Evolutionary conservation across 257 asterid species (phyloP).

Genomic region (Thymus mandschuricus): DNA sequence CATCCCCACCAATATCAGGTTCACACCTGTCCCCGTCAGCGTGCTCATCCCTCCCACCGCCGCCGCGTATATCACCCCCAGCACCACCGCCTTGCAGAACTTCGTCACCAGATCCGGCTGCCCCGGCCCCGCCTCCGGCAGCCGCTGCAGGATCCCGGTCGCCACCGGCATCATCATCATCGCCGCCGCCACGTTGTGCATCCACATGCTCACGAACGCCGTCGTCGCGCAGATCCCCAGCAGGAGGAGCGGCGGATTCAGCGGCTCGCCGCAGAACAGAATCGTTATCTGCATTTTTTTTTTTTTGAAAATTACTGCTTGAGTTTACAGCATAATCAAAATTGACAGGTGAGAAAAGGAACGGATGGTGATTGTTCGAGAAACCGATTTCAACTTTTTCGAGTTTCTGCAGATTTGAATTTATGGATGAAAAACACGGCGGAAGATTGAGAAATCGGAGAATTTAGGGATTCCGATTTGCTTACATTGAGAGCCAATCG

Average conservation of each 20-base stretch:
- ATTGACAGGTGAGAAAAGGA: too few relatives aligned
- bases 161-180: constrained; percentile 98
- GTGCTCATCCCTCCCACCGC: constrained; percentile 94
- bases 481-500: constrained; percentile 90
- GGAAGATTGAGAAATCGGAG: too few relatives aligned
- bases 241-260: constrained; percentile 76
- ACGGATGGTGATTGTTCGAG: too few relatives aligned
- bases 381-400: too few relatives aligned
- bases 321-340: too few relatives aligned
- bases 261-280: constrained; percentile 79
- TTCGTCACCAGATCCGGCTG: constrained; percentile 46
- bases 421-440: neutral
- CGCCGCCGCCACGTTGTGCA: constrained; percentile 97
- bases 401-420: too few relatives aligned
- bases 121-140: constrained; percentile 53
- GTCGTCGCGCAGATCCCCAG: constrained; percentile 89
- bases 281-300: constrained; percentile 60
- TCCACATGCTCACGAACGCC: constrained; percentile 95
- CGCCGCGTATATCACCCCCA: constrained; percentile 82
- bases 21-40: constrained; percentile 93
- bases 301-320: too few relatives aligned
- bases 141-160: constrained; percentile 70
- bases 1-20: constrained; percentile 88
- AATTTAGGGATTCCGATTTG: too few relatives aligned
- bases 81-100: constrained; percentile 81